Evolutionary conservation across 257 asterid genomes (phyloP).

Genomic region (Thymus mandschuricus): DNA sequence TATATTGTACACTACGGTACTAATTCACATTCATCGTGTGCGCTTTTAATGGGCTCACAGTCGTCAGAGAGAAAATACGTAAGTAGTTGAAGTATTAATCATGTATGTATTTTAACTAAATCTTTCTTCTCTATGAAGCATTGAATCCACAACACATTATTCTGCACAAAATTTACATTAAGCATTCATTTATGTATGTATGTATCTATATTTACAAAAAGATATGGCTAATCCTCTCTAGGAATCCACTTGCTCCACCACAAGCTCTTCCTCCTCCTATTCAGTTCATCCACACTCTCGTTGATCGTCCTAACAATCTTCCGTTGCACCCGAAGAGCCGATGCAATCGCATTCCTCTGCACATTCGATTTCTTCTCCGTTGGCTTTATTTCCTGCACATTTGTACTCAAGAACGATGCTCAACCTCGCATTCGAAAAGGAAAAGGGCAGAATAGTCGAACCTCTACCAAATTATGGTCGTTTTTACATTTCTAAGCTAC

Average conservation of each 20-base stretch:
- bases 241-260: conserved; percentile 99
- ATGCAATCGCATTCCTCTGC: conserved; percentile 85
- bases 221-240: conserved; percentile 57
- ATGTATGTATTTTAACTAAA: conserved; percentile 4
- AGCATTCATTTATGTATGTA: background rate
- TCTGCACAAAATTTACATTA: conserved; percentile 51
- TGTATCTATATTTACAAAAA: conserved; percentile 35
- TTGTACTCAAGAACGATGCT: background rate
- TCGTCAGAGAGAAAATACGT: no score
- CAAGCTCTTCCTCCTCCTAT: conserved; percentile 60
- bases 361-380: conserved; percentile 66
- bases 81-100: no score
- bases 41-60: no score
- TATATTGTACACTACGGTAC: no score
- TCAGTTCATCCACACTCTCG: conserved; percentile 72
- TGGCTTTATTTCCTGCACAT: conserved; percentile 71
- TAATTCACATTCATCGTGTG: no score
- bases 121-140: conserved; percentile 22
- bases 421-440: background rate
- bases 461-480: no score
- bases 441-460: background rate
- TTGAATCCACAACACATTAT: background rate
- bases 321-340: conserved; percentile 76
- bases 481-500: no score
- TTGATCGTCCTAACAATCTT: conserved; percentile 66